phyloP scores from a whole-genome alignment of 73 alveolate species.

The Tetrahymena thermophila region DNA sequence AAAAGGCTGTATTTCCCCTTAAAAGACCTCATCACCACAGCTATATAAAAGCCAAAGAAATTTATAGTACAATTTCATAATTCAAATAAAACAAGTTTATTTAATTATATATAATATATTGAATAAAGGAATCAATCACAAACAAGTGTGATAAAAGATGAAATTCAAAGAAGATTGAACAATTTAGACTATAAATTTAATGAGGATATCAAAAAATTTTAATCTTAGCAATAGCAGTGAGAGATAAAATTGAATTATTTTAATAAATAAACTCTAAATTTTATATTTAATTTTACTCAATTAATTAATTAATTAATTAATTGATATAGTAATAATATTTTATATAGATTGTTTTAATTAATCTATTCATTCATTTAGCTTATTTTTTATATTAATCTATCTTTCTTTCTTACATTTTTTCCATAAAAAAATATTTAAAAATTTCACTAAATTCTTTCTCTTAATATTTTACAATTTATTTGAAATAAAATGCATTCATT shows the following conservation, averaged over 20 bases:
- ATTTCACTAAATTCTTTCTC: too few relatives aligned
- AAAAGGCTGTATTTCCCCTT: not conserved
- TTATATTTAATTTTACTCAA: too few relatives aligned
- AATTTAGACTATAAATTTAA: not conserved
- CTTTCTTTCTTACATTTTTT: too few relatives aligned
- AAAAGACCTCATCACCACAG: not conserved
- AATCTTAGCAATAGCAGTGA: not conserved
- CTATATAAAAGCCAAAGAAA: not conserved
- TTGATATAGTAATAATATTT: too few relatives aligned
- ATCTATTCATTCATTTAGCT: too few relatives aligned
- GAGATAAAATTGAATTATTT: not conserved
- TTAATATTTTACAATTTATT: too few relatives aligned
- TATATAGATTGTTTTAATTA: too few relatives aligned
- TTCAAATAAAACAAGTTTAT: not conserved
- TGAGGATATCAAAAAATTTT: not conserved
- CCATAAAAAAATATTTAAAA: too few relatives aligned
- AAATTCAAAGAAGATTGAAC: not conserved
- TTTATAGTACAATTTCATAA: not conserved
- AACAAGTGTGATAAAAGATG: not conserved
- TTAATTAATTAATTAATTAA: too few relatives aligned
- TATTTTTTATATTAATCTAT: too few relatives aligned
- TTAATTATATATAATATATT: not conserved
- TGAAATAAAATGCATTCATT: too few relatives aligned
- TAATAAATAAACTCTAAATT: too few relatives aligned
- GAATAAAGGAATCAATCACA: not conserved